A percentile compares a stretch with the other conserved stretches of the same genome.
These are phyloP conservation scores for Pythium plurisporium DNA, from an alignment of 352 stramenopile species.

Conservation along the genomic window DNA sequence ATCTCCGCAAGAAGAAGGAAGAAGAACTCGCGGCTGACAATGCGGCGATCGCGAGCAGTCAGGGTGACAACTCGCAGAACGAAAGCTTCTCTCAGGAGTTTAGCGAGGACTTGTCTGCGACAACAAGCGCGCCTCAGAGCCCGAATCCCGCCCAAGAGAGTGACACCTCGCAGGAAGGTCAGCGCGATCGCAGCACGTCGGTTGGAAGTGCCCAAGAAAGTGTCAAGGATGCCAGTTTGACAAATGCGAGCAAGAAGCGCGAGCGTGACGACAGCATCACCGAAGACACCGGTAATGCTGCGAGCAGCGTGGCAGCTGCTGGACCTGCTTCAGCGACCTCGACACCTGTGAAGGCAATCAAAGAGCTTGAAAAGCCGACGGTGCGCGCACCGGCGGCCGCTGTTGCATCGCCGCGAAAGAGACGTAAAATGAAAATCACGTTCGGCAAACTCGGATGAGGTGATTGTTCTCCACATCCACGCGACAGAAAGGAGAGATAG, in stretches of 20 bases:
- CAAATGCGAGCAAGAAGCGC: constrained; percentile 16
- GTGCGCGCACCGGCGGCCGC: constrained; percentile 33
- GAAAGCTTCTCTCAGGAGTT: constrained; percentile 52
- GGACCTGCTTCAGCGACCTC: constrained; percentile 16
- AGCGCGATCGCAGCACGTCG: constrained; percentile 21
- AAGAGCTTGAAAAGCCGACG: constrained; percentile 44
- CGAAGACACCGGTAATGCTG: constrained; percentile 5
- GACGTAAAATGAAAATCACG: constrained; percentile 92
- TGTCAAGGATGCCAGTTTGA: not conserved
- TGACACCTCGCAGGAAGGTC: constrained; percentile 16
- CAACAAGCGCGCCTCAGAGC: constrained; percentile 31
- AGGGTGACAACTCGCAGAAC: constrained; percentile 49
- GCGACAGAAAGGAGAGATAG: constrained; percentile 29
- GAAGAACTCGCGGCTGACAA: constrained; percentile 66
- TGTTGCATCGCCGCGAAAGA: constrained; percentile 74
- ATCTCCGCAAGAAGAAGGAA: constrained; percentile 85
- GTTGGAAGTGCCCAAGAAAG: constrained; percentile 17
- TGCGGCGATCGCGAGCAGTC: constrained; percentile 21
- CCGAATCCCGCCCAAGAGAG: constrained; percentile 23
- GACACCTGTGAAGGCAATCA: constrained; percentile 26
- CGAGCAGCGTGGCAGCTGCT: not conserved
- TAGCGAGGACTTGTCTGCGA: constrained; percentile 37
- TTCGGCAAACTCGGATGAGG: constrained; percentile 86
- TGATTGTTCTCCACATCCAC: constrained; percentile 18
- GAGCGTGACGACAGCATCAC: constrained; percentile 18